A percentile compares a stretch with the other conserved stretches of the same genome.
Conservation (phyloP, 257 asterid genomes). For the Nicotiana obtusifolia region DNA sequence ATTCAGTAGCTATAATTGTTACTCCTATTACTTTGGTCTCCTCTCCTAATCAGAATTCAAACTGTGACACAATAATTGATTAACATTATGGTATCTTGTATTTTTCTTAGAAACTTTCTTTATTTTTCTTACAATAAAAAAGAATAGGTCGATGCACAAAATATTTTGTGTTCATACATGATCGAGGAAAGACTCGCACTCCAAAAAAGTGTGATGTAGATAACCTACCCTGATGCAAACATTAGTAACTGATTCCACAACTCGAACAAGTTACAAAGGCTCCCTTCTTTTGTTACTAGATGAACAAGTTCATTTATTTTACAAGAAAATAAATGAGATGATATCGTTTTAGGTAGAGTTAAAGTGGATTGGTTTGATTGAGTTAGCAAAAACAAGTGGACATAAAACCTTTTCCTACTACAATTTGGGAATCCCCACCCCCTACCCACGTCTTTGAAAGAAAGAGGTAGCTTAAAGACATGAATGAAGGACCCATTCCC, state of each 20-base stretch:
- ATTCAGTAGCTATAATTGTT: not conserved
- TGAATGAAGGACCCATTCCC: not conserved
- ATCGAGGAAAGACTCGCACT: no score
- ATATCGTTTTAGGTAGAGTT: not conserved
- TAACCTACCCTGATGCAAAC: no score
- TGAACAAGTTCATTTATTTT: not conserved
- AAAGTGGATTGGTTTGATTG: not conserved
- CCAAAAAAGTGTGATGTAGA: no score
- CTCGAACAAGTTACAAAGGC: no score
- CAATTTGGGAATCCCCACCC: not conserved
- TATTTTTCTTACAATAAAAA: no score
- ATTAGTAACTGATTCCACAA: no score
- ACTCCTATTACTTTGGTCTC: not conserved
- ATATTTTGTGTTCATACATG: no score
- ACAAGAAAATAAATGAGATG: not conserved
- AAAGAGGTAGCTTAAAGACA: conserved; percentile 1
- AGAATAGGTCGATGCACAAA: no score
- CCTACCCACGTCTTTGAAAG: conserved; percentile 4
- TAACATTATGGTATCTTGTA: not conserved
- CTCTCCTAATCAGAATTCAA: not conserved
- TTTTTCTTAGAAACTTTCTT: not conserved
- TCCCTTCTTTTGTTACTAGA: no score
- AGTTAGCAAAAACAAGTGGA: conserved; percentile 4
- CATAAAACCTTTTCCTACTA: not conserved
- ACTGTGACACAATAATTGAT: not conserved